Evolutionary conservation across 371 early-diverging fungal genomes (phyloP), one percentile per base, ranked within the genome.

Genomic region (Smittium mucronatum): DNA sequence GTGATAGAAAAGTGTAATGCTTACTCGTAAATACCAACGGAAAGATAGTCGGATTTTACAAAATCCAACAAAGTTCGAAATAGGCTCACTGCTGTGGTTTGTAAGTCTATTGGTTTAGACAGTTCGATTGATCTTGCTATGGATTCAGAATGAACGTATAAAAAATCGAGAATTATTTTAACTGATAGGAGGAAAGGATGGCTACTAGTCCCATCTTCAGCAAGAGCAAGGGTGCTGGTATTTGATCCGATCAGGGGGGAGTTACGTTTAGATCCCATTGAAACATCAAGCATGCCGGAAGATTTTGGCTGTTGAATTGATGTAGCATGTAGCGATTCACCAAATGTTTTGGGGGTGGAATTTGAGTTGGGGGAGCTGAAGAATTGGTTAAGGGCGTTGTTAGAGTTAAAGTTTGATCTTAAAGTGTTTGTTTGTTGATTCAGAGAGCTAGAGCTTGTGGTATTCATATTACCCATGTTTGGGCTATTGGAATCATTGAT

Each of bases 121-220:
- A 95, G 80, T 74, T 93, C 92, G 26, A 88, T 84, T 68, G 93
- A 90, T 30, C 97, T 85, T 31, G 85, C 78, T 57, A 93, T 83
- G 8, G 92, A 87, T 75, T 94, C 95, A 0, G 91, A 84, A 76
- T 96, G 95, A 36, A 93, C 86, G 70, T 86, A 84, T 16, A 94
- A 80, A 69, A 94, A 59, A 70, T 68, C 69, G 11, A 64, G 31
- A 2, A 64, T 33, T 31, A 26, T 64, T 34, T 64, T 36, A 15
- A 31, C 36, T 21, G 16, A 25, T 15, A 64, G 64, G 17, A 26
- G 2, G 15, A 5, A 64, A 5, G 5, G 26, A 28, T 36, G 33
- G 36, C 64, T 25, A 28, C 8, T 31, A 33, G 16, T 16, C 25
- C 8, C 8, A 64, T 64, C 64, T 29, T 31, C 64, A 34, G 17